Evolutionary conservation across 768 basidiomycete genomes (phyloP), one percentile per base, ranked within the genome.

Genomic region (Rhizopogon vulgaris): DNA sequence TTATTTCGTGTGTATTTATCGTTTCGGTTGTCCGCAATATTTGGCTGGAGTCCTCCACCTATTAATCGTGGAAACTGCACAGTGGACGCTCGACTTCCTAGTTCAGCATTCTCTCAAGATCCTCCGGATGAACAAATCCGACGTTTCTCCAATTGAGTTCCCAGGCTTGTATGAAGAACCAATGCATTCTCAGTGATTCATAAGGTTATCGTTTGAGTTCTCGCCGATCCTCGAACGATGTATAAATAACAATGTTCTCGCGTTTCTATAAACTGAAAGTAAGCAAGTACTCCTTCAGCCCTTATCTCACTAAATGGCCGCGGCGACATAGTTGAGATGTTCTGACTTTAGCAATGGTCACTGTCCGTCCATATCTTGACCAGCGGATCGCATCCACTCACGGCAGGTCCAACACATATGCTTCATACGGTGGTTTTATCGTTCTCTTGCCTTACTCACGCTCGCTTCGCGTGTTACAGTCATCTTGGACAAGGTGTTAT

Each of bases 371-470:
- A 11, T 3, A 18, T 14, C 24, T 25, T 46, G 6, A 45, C 14
- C 22, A 34, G 12, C 3, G 22, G 37, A 52, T 24, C 5, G 18
- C 18, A 7, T 38, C 49, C 51, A 49, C 24, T 30, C 37, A 34
- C 18, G 11, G 15, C 45, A 25, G 18, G 34, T 18, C 8, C 10
- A 28, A 11, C 36, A 38, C 25, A 38, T 51, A 24, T 38, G 48
- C 34, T 38, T 38, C 25, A 25, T 18, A 22, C 11, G 22, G 17
- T 7, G 18, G 30, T 51, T 47, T 34, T 49, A 27, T 50, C 32
- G 36, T 38, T 38, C 34, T 3, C 15, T 51, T 48, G 36, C 51
- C 47, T 46, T 28, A 52, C 34, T 49, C 51, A 52, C 34, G 51
- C 18, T 48, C 22, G 18, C 45, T 43, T 43, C 37, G n/a, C 32